Evolutionary conservation across 1,284 basidiomycete genomes (phyloP).

Genomic region (Heterobasidion parviporum): DNA sequence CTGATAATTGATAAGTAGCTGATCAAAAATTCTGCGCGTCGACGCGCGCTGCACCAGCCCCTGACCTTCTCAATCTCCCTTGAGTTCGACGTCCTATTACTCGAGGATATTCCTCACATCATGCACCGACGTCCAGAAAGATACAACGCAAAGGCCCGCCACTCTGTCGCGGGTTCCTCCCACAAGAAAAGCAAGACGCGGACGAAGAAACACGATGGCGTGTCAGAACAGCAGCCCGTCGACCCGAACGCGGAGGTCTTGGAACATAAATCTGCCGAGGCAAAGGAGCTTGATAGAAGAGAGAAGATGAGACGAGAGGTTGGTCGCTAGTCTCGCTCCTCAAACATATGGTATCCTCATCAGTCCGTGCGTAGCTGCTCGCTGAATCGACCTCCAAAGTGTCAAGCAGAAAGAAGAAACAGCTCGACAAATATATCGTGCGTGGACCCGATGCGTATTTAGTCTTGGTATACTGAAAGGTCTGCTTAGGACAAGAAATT

Average conservation of each 20-base stretch:
- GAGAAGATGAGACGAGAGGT: slow-evolving; percentile 61
- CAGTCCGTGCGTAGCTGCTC: slow-evolving; percentile 22
- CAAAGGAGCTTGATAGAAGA: slow-evolving; percentile 52
- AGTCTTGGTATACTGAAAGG: not conserved
- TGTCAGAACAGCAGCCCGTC: slow-evolving; percentile 3
- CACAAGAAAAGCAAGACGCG: slow-evolving; percentile 42
- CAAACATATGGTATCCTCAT: not conserved
- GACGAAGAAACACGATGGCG: not conserved
- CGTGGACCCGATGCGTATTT: not conserved
- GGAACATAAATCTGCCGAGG: slow-evolving; percentile 48
- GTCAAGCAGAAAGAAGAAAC: slow-evolving; percentile 72
- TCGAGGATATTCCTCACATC: not conserved
- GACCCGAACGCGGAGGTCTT: slow-evolving; percentile 58
- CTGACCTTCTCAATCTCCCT: too few relatives aligned
- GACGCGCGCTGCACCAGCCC: too few relatives aligned
- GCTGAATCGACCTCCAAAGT: slow-evolving; percentile 63
- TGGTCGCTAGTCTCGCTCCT: slow-evolving; percentile 10
- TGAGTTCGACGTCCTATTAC: too few relatives aligned
- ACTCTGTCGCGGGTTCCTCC: slow-evolving; percentile 38
- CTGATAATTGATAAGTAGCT: too few relatives aligned
- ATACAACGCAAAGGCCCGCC: slow-evolving; percentile 58
- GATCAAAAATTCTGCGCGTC: too few relatives aligned
- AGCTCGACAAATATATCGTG: slow-evolving; percentile 81
- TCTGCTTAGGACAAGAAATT: slow-evolving; percentile 69
- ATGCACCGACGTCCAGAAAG: slow-evolving; percentile 21